Evolutionary conservation across 2,329 filamentous ascomycete species (phyloP), one percentile per base, ranked within the genome.

Genomic region (Gnomoniopsis smithogilvyi): DNA sequence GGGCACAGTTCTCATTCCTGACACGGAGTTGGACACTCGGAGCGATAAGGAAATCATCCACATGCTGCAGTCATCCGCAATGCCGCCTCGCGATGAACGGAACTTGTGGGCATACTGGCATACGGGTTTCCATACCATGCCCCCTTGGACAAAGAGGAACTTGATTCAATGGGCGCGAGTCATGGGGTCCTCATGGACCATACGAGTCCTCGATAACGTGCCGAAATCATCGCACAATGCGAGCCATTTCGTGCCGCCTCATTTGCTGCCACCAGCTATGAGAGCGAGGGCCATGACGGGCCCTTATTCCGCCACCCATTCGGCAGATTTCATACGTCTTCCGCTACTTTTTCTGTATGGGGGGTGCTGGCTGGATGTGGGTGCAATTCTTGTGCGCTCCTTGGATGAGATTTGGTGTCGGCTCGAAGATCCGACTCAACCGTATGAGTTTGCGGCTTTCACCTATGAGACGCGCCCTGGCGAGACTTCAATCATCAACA

Each of bases 91-190:
- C 26, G 26, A 30, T 30, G 26, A 30, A 30, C 26, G 26, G 63
- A 79, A 78, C 48, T 68, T 79, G 7, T 79, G 76, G 75, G 74
- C 75, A 1, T 75, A 76, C 58, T 78, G 76, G 76, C 69, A 78
- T 57, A 70, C 68, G 11, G 74, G 77, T 0, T 59, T 73, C 0
- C 53, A 66, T 3, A 56, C 60, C 10, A 76, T 77, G 69, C 74
- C 72, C 8, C 66, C 69, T 8, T 74, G 73, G 64, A 71, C 70
- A 47, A 67, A 69, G 45, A 65, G 67, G 17, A 78, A 74, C 24
- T 68, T 78, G 0, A 45, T 76, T 11, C 72, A 73, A 58, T 79
- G 76, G 77, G 72, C 75, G 12, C 70, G 73, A n/a, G 68, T 70
- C 17, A 72, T 75, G 0, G 73, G 73, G 0, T 68, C 67, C 0